Conservation (phyloP, 768 basidiomycete species). For the Hypsizygus marmoreus region DNA sequence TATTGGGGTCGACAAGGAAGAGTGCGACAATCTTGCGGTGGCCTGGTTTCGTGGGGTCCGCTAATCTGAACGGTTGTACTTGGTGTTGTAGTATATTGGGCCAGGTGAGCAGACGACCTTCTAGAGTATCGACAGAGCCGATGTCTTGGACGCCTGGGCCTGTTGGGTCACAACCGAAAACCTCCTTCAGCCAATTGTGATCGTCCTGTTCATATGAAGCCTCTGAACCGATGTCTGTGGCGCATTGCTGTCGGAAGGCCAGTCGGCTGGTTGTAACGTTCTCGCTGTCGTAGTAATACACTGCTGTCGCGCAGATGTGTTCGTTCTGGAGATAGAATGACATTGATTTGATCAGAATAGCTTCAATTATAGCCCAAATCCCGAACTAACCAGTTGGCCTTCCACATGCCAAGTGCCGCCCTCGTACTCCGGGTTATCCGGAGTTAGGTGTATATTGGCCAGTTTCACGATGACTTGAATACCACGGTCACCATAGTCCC, state of each 20-base stretch:
- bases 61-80: too few relatives aligned
- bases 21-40: constrained; percentile 42
- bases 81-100: too few relatives aligned
- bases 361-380: too few relatives aligned
- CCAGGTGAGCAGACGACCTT: too few relatives aligned
- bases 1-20: too few relatives aligned
- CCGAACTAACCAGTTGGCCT: constrained; percentile 24
- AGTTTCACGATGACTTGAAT: constrained; percentile 35
- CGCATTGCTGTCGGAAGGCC: constrained; percentile 28
- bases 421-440: constrained; percentile 35
- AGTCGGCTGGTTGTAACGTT: constrained; percentile 34
- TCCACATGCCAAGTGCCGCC: constrained; percentile 43
- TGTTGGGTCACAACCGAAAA: constrained; percentile 30
- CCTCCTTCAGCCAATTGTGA: constrained; percentile 27
- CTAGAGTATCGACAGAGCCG: too few relatives aligned
- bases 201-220: too few relatives aligned
- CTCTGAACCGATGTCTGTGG: constrained; percentile 1
- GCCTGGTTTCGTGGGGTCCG: constrained; percentile 35
- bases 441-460: constrained; percentile 33
- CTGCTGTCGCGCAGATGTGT: constrained; percentile 27
- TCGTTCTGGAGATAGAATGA: constrained; percentile 18
- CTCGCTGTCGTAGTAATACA: constrained; percentile 29
- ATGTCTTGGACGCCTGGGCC: constrained; percentile 19
- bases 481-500: constrained; percentile 11
- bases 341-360: not conserved